Conservation (phyloP, 1,284 basidiomycete species). For the Cryptococcus depauperatus region DNA sequence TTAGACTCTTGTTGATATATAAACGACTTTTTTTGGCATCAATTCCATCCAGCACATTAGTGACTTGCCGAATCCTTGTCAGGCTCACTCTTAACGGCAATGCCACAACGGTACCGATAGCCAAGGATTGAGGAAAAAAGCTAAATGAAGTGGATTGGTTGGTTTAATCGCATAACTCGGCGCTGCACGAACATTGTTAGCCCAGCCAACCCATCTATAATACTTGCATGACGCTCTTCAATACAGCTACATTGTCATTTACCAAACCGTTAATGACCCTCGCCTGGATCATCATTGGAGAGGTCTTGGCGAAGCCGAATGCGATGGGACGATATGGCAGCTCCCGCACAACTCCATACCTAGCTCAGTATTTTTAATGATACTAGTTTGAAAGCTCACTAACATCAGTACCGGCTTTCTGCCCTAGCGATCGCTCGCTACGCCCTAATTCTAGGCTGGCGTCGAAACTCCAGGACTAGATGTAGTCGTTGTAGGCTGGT, state of each 20-base stretch:
- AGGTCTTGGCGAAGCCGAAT: slow-evolving; percentile 30
- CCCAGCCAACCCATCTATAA: neutral
- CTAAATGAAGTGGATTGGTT: slow-evolving; percentile 34
- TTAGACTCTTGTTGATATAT: too few relatives aligned
- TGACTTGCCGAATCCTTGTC: too few relatives aligned
- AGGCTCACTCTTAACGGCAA: slow-evolving; percentile 31
- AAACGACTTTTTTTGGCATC: too few relatives aligned
- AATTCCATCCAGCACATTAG: too few relatives aligned
- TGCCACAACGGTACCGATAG: slow-evolving; percentile 31
- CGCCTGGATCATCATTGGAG: slow-evolving; percentile 23
- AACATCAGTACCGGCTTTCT: slow-evolving; percentile 34
- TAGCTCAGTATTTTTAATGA: slow-evolving; percentile 1
- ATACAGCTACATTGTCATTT: slow-evolving; percentile 35
- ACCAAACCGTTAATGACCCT: slow-evolving; percentile 29
- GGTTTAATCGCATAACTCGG: slow-evolving; percentile 33
- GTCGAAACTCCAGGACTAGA: too few relatives aligned
- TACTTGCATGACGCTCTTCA: slow-evolving; percentile 31
- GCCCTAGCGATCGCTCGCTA: slow-evolving; percentile 27
- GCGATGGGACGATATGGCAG: slow-evolving; percentile 23
- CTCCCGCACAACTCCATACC: slow-evolving; percentile 25
- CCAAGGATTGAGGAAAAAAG: slow-evolving; percentile 35
- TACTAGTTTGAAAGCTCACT: slow-evolving; percentile 8
- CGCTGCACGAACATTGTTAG: slow-evolving; percentile 12
- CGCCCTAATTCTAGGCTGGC: too few relatives aligned
- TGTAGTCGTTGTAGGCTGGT: too few relatives aligned